Evolutionary conservation across 208 protist species (phyloP), one percentile per base, ranked within the genome.

Genomic region (Trypanosoma vivax): DNA sequence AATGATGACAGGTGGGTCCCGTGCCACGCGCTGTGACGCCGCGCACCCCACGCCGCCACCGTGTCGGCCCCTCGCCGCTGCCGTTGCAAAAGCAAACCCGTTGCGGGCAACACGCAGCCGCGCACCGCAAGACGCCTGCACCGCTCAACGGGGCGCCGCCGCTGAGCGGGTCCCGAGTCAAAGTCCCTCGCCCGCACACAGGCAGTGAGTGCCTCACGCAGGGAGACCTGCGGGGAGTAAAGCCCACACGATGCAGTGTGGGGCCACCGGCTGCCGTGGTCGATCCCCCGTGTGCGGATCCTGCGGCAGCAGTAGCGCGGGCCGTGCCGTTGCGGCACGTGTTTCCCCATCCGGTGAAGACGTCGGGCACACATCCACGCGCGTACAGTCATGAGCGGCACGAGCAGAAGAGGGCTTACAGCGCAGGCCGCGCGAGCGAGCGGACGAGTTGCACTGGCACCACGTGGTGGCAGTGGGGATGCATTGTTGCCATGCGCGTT

Each of bases 131-230:
- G 47, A 63, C 27, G 56, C 47, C 38, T 48, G 47, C 56, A 37
- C 56, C 56, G 56, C 56, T 63, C 56, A n/a, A 63, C 56, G 56
- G 56, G 56, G 56, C 27, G 56, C 56, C 56, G 54, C 54, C 47
- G 30, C 29, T 24, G 50, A 31, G 65, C 65, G 60, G 72, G 71
- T 79, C 72, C 76, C 51, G 76, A 84, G 76, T 67, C 27, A 84
- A 84, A 84, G 76, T 84, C 76, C 76, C 76, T 84, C 76, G 65
- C 65, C 72, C 72, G 55, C 16, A 38, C 24, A 39, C 21, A 34
- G 74, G 74, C 74, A 82, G 74, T 48, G 56, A 82, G 74, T 82
- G 74, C 74, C 74, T 46, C 57, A 58, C 59, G 68, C 55, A 57
- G 67, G 71, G 71, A 45, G 50, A 70, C 64, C 41, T 59, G 71